Evolutionary conservation across 2,329 filamentous ascomycete species (phyloP).

Genomic region (Elsinoe fawcettii): DNA sequence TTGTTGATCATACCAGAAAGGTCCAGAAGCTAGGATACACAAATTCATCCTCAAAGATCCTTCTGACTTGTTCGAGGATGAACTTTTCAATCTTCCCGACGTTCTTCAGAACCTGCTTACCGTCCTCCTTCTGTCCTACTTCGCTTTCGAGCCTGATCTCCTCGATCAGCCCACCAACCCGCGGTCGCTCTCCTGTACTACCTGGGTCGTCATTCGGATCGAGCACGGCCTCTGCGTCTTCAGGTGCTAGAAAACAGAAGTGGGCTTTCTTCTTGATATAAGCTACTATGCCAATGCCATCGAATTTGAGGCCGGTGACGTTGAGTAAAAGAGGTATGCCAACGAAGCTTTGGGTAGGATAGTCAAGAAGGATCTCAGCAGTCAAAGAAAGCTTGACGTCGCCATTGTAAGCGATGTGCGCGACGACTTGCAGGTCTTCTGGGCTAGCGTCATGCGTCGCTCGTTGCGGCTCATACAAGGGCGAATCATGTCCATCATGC

Average conservation of each 20-base stretch:
- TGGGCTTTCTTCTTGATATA: slow-evolving; percentile 84
- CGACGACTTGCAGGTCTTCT: slow-evolving; percentile 88
- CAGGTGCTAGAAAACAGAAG: slow-evolving; percentile 88
- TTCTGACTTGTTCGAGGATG: slow-evolving; percentile 87
- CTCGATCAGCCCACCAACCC: slow-evolving; percentile 70
- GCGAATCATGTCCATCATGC: slow-evolving; percentile 20
- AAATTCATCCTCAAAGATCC: slow-evolving; percentile 98
- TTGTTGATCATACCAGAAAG: slow-evolving; percentile 62
- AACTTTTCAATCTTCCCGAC: slow-evolving; percentile 98
- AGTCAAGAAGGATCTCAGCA: slow-evolving; percentile 91
- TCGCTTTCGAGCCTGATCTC: slow-evolving; percentile 96
- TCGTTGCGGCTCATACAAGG: slow-evolving; percentile 37
- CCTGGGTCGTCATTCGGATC: slow-evolving; percentile 31
- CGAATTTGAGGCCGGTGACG: slow-evolving; percentile 90
- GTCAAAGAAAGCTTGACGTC: slow-evolving; percentile 83
- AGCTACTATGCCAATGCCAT: slow-evolving; percentile 86
- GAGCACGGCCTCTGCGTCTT: slow-evolving; percentile 70
- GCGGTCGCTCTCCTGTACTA: slow-evolving; percentile 22
- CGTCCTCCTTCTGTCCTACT: slow-evolving; percentile 84
- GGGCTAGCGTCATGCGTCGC: slow-evolving; percentile 64
- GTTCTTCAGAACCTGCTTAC: slow-evolving; percentile 94
- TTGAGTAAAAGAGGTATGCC: slow-evolving; percentile 90
- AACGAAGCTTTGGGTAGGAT: slow-evolving; percentile 97
- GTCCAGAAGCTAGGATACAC: slow-evolving; percentile 99
- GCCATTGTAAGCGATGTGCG: slow-evolving; percentile 81